Base-by-base conservation (phyloP, 208 protist genomes). In the Acanthamoeba royreba region DNA sequence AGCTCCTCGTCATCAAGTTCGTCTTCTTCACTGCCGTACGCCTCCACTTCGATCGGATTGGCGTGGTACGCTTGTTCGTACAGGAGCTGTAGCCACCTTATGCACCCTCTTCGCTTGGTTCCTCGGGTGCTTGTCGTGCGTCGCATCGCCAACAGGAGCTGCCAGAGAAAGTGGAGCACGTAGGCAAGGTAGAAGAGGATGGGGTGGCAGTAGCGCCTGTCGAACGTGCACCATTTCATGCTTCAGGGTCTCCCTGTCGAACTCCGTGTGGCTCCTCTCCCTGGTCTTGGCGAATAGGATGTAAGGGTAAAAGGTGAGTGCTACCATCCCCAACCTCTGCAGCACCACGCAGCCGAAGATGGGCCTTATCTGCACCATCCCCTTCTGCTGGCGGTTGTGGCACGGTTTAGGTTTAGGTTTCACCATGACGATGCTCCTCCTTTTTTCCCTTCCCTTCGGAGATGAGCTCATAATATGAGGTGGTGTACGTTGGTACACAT, bases 181-280 rank as follows among this genome's bases (percentile, higher is more conserved):
- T 85, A 85, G 69, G 35, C 38, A 17, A 85, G 4, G 72, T 85
- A 85, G 72, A 85, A 85, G 38, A 85, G 72, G 35, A 49, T 17
- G 11, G 69, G 69, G 19, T 40, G 3, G 38, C 9, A 4, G 72
- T 85, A 85, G 4, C 38, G 38, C 28, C 72, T 85, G 72, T 19
- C 72, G 72, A 8, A 85, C 72, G 38, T 85, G 72, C 5, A 85
- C 72, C 72, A 85, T 85, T 42, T 85, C 72, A n/a, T 85, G 72
- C 72, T 85, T 85, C 17, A 85, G 72, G 40, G 72, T 85, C 19
- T 85, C 72, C 11, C 72, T 33, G 35, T 85, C 72, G 38, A 85
- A 85, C 1, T 52, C 72, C 8, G 72, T 49, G 5, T 33, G 22
- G 19, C 72, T 85, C 38, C 35, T 7, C 72, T 85, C 72, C 38